Base-by-base conservation (phyloP, 2,329 filamentous ascomycete genomes). In the Colletotrichum trifolii region DNA sequence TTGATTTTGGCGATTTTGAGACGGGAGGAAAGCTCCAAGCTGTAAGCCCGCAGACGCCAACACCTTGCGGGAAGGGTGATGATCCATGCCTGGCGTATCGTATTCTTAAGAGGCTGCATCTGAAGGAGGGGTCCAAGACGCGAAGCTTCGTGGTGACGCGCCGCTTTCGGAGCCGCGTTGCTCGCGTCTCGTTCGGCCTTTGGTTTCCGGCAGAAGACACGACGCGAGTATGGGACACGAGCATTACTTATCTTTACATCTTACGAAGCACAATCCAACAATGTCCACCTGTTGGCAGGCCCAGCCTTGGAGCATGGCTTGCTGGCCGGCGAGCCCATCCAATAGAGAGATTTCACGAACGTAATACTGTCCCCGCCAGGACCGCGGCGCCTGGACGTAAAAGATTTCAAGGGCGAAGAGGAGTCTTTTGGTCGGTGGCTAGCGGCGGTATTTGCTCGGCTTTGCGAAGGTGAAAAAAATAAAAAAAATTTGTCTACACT, bases 381-480 rank as follows among this genome's bases (percentile, higher is more conserved):
- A 43, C 55, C 55, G 55, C 25, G 25, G 25, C 25, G 25, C 55
- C 46, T 58, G 46, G 55, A 49, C 33, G 55, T 45, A 45, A 50
- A 36, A 58, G 55, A 39, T 58, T 58, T 50, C 46, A 50, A 17
- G 55, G 46, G 17, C 17, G 35, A 25, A 25, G 25, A 34, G 34
- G 49, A n/a, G 25, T 60, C 38, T 55, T 11, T 7, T 17, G n/a
- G 42, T 33, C 49, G 25, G 40, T 62, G 58, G 63, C 46, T 63
- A 53, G 42, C 40, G 52, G 53, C 63, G 63, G 63, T 43, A 42
- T 57, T 66, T 49, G 47, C 63, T 66, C 63, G 63, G 63, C 63
- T 66, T 66, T 66, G 42, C 36, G n/a, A 12, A 3, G 33, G 25
- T 11, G 46, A 47, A 12, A 45, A 9, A n/a, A 35, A 34, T n/a